Evolutionary conservation across 2,329 filamentous ascomycete genomes (phyloP).

Genomic region (Ceratocystis harringtonii): DNA sequence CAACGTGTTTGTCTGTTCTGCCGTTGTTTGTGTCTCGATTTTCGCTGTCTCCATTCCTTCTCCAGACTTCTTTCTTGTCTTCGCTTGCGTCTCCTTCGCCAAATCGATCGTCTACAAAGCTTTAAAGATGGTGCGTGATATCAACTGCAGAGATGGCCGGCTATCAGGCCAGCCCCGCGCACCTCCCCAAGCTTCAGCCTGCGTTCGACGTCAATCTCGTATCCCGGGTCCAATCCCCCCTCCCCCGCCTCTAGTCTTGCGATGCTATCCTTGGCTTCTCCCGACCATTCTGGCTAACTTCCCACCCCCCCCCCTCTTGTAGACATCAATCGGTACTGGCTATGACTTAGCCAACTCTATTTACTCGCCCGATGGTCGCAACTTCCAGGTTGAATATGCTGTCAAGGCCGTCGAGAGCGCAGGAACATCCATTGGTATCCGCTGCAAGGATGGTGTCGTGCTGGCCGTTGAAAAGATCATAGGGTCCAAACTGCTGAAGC

Average conservation of each 20-base stretch:
- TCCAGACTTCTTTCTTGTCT: neutral
- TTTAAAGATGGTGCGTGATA: constrained; percentile 4
- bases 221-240: neutral
- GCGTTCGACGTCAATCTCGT: neutral
- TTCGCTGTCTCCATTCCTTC: neutral
- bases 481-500: constrained; percentile 86
- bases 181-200: neutral
- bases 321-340: constrained; percentile 99
- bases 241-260: neutral
- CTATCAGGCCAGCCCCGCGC: neutral
- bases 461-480: constrained; percentile 95
- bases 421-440: constrained; percentile 87
- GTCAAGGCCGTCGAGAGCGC: constrained; percentile 98
- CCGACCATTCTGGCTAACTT: neutral
- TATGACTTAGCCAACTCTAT: constrained; percentile 99
- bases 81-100: neutral
- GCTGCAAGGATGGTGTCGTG: constrained; percentile 93
- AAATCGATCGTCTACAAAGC: neutral
- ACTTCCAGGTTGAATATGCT: constrained; percentile 98
- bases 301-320: constrained; percentile 4
- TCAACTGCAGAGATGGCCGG: neutral
- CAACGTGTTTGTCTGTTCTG: neutral
- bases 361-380: constrained; percentile 96
- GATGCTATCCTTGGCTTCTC: neutral
- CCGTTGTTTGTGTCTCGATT: neutral